Percentiles rank a stretch among this genome's conserved stretches.
Conservation (phyloP, 2,329 filamentous ascomycete genomes). For the Nemania sp. region DNA sequence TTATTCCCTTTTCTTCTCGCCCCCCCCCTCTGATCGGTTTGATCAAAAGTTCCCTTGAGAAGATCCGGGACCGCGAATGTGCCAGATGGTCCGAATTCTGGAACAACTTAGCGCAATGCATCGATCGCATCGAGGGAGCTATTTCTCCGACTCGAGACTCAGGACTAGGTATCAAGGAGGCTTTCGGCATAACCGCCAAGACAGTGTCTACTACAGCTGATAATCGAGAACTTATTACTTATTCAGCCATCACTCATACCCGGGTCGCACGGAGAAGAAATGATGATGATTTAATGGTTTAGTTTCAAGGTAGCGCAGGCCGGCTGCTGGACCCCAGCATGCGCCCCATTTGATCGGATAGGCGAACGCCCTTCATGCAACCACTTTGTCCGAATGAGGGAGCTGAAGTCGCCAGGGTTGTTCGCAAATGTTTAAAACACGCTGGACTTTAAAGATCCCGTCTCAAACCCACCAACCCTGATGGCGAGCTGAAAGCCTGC, state of each 20-base stretch:
- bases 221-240: not conserved
- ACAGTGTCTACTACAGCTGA: not conserved
- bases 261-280: not conserved
- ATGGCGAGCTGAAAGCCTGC: not conserved
- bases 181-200: constrained; percentile 1
- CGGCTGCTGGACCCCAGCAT: constrained; percentile 1
- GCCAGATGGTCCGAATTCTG: not conserved
- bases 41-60: not conserved
- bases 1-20: not conserved
- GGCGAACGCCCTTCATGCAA: constrained; percentile 17
- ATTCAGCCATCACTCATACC: no score
- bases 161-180: not conserved
- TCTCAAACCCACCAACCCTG: not conserved
- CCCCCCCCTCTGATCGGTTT: not conserved
- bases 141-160: not conserved
- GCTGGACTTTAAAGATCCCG: not conserved
- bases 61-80: not conserved
- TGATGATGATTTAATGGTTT: constrained; percentile 11
- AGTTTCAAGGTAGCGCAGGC: constrained; percentile 2
- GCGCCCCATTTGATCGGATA: constrained; percentile 3
- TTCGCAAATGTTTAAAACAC: constrained; percentile 5
- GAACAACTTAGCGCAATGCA: not conserved
- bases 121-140: not conserved
- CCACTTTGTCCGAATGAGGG: constrained; percentile 13
- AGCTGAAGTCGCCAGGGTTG: not conserved